Percentiles rank a stretch among this genome's conserved stretches.
Evolutionary conservation across 2,329 filamentous ascomycete genomes (phyloP).

Genomic region (Nemania sp.): DNA sequence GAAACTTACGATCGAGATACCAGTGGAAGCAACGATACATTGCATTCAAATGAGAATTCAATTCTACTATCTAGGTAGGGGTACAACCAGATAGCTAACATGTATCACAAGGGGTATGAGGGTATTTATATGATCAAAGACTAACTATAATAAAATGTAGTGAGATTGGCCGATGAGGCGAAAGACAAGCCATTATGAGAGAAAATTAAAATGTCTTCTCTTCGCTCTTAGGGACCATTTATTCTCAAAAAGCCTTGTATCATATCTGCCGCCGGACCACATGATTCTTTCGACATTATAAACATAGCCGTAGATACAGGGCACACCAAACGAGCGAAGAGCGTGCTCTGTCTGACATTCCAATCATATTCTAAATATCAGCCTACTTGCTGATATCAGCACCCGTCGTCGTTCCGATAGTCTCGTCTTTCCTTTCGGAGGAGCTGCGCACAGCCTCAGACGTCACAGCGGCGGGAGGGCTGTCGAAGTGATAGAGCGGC

Average conservation of each 20-base stretch:
- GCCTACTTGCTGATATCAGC: not conserved
- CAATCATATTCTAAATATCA: not conserved
- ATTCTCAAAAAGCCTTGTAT: not conserved
- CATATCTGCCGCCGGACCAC: not conserved
- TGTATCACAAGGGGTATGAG: no score
- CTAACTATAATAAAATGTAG: no score
- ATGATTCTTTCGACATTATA: not conserved
- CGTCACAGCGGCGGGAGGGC: slow-evolving; percentile 14
- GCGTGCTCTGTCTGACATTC: not conserved
- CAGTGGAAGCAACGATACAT: no score
- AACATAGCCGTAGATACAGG: not conserved
- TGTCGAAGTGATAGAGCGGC: slow-evolving; percentile 39
- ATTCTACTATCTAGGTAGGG: no score
- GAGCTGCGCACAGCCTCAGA: slow-evolving; percentile 5
- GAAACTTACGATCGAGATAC: no score
- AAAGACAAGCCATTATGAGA: no score
- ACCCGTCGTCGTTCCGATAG: slow-evolving; percentile 6
- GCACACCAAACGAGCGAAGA: not conserved
- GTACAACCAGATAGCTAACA: no score
- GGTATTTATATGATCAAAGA: no score
- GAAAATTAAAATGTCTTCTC: no score
- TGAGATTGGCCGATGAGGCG: no score
- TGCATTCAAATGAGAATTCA: no score
- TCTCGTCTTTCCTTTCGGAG: slow-evolving; percentile 15
- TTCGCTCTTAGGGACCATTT: no score